Percentiles rank a stretch among this genome's conserved stretches.
Conservation (phyloP, 106 monocot genomes). For the Dactylorhiza incarnata region DNA sequence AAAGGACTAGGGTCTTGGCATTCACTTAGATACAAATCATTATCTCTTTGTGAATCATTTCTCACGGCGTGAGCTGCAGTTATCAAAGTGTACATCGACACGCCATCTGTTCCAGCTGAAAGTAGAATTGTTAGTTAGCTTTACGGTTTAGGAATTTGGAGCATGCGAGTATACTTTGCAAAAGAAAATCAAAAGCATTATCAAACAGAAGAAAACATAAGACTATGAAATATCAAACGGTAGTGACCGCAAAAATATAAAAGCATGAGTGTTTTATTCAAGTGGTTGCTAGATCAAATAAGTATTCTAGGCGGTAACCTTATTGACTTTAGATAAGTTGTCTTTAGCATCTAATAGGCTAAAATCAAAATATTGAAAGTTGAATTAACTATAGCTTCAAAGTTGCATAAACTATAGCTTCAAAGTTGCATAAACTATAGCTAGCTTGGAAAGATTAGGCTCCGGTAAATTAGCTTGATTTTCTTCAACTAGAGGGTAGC, state of each 20-base stretch:
- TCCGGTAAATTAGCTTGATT: too few relatives aligned
- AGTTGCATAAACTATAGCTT: too few relatives aligned
- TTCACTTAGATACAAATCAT: slow-evolving; percentile 68
- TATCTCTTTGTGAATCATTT: slow-evolving; percentile 32
- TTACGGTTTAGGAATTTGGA: neutral
- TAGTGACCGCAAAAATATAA: neutral
- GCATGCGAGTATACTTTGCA: neutral
- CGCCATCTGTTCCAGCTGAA: slow-evolving; percentile 80
- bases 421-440: too few relatives aligned
- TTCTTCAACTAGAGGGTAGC: too few relatives aligned
- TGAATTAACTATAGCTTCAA: too few relatives aligned
- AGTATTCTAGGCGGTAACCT: neutral
- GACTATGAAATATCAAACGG: neutral
- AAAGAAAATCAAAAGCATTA: neutral
- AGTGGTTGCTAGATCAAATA: neutral
- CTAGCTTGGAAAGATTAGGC: too few relatives aligned
- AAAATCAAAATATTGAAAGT: neutral
- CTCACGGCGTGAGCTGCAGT: slow-evolving; percentile 70
- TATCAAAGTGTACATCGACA: slow-evolving; percentile 62
- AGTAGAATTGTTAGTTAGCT: slow-evolving; percentile 11
- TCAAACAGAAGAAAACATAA: neutral
- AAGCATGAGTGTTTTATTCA: neutral
- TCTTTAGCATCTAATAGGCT: neutral
- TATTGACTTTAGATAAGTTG: neutral
- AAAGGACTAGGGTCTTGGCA: slow-evolving; percentile 85